Conservation (phyloP, 306 rosid genomes). For the Pyrus pyrifolia region DNA sequence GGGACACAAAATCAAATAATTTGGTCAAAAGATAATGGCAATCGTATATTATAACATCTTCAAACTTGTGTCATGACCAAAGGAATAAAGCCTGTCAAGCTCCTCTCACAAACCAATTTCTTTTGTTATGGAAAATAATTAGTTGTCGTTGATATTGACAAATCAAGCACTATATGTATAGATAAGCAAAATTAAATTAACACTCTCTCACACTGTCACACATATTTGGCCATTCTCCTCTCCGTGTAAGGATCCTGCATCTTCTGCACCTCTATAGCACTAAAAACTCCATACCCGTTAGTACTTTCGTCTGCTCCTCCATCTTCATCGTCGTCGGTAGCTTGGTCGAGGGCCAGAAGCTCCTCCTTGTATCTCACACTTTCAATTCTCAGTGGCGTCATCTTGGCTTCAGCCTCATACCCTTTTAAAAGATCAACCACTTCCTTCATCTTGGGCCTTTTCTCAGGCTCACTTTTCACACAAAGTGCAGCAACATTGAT, state of each 20-base stretch:
- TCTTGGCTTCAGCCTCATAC: constrained; percentile 28
- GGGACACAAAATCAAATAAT: no score
- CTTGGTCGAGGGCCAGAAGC: constrained; percentile 43
- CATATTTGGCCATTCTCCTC: constrained; percentile 11
- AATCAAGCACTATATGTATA: background rate
- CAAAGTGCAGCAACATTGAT: constrained; percentile 62
- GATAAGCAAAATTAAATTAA: background rate
- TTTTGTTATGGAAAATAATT: background rate
- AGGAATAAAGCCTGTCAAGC: background rate
- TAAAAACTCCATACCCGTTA: constrained; percentile 64
- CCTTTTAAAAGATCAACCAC: constrained; percentile 66
- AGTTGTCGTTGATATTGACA: background rate
- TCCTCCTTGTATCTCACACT: constrained; percentile 42
- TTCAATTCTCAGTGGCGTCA: constrained; percentile 28
- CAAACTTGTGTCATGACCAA: background rate
- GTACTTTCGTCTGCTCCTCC: constrained; percentile 22
- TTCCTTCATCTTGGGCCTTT: constrained; percentile 59
- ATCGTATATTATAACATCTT: background rate
- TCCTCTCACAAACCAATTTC: background rate
- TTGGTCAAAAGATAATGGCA: no score
- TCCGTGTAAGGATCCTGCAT: constrained; percentile 42
- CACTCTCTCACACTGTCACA: background rate
- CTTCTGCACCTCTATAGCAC: constrained; percentile 61
- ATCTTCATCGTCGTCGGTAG: constrained; percentile 32
- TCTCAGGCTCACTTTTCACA: constrained; percentile 56